A percentile compares a stretch with the other conserved stretches of the same genome.
These are phyloP conservation scores for Boletus coccyginus DNA, from an alignment of 768 basidiomycete species.

Conservation along the genomic window DNA sequence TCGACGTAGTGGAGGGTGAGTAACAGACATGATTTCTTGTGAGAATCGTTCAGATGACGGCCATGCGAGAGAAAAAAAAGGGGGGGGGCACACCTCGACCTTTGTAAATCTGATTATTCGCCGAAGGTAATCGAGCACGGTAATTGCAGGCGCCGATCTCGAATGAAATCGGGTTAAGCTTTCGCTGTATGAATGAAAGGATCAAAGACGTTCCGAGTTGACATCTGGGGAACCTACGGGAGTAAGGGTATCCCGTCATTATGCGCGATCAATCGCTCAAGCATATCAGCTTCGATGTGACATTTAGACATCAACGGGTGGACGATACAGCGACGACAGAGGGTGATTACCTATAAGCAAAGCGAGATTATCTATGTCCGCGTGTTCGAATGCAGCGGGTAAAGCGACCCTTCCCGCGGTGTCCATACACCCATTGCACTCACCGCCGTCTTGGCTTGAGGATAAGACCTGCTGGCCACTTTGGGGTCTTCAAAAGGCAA, in stretches of 20 bases:
- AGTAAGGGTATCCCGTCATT: constrained; percentile 94
- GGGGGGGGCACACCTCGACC: constrained; percentile 72
- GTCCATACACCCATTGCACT: constrained; percentile 81
- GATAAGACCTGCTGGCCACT: not conserved
- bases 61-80: not conserved
- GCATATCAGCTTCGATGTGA: constrained; percentile 78
- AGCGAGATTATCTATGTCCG: constrained; percentile 78
- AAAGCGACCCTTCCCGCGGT: constrained; percentile 72
- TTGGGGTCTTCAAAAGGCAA: not conserved
- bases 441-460: constrained; percentile 30
- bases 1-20: constrained; percentile 90
- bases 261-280: constrained; percentile 89
- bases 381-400: constrained; percentile 81
- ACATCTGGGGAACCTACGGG: constrained; percentile 51
- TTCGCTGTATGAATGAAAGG: constrained; percentile 49
- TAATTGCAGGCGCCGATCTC: constrained; percentile 83
- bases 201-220: constrained; percentile 19
- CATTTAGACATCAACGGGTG: constrained; percentile 17
- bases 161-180: constrained; percentile 96
- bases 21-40: constrained; percentile 73
- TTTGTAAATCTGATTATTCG: constrained; percentile 95
- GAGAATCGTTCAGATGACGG: constrained; percentile 5
- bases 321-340: constrained; percentile 18
- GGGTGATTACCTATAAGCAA: constrained; percentile 76
- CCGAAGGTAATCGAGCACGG: constrained; percentile 87